Evolutionary conservation across 495 filamentous ascomycete genomes (phyloP).

Genomic region (Chaetomium fimeti): DNA sequence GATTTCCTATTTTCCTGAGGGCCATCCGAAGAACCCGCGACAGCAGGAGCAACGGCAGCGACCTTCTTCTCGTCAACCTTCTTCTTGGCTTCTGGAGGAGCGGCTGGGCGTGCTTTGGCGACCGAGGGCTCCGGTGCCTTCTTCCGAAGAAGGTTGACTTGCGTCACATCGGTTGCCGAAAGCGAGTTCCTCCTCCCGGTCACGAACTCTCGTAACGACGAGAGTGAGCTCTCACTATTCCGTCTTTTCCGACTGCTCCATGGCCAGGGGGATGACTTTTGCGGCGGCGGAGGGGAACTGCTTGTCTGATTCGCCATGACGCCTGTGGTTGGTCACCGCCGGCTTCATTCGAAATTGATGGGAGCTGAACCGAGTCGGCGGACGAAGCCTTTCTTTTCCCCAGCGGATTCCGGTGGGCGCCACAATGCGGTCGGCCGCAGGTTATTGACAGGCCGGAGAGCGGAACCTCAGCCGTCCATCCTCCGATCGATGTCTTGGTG

Average conservation of each 20-base stretch:
- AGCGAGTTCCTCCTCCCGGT: constrained; percentile 18
- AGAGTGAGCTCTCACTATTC: constrained; percentile 18
- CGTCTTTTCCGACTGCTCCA: constrained; percentile 19
- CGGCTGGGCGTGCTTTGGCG: background rate
- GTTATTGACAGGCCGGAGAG: background rate
- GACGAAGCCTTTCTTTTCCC: background rate
- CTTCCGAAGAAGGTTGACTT: constrained; percentile 12
- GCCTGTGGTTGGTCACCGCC: background rate
- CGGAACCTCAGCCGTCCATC: constrained; percentile 16
- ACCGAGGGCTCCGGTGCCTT: background rate
- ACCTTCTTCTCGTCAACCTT: background rate
- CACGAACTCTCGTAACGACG: constrained; percentile 9
- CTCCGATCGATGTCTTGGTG: background rate
- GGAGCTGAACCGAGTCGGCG: too few relatives aligned
- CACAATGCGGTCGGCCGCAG: constrained; percentile 5
- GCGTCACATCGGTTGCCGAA: background rate
- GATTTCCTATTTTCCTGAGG: background rate
- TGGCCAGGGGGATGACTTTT: constrained; percentile 16
- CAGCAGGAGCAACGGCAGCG: background rate
- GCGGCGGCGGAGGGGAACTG: background rate
- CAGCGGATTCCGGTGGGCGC: background rate
- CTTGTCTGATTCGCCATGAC: constrained; percentile 1
- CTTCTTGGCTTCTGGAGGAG: background rate
- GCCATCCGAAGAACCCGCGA: background rate
- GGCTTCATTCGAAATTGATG: background rate